Evolutionary conservation across 345 rosid genomes (phyloP), one percentile per base, ranked within the genome.

Genomic region (Boechera divaricarpa): DNA sequence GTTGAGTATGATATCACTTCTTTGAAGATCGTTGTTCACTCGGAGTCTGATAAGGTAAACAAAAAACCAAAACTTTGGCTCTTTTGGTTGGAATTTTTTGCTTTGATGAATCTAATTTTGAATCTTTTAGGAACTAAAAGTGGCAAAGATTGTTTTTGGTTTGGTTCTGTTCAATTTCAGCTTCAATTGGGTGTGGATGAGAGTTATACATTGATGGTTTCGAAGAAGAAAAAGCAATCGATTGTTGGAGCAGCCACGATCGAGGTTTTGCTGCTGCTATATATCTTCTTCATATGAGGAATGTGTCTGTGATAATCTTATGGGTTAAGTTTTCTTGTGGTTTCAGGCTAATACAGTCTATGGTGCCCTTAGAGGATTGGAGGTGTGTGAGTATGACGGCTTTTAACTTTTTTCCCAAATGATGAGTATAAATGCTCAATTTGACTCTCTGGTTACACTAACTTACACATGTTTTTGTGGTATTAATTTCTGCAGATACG

Each of bases 291-390:
- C 21, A 5, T 44, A 6, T 64, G 55, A 45, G 5, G 39, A n/a
- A 29, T 64, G 36, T 29, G 39, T 29, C 1, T 63, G 12, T 7
- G 26, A 29, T 45, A n/a, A 45, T 13, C 38, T 63, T 28, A 28
- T 63, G 18, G 9, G 51, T 26, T 41, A 12, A n/a, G 11, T 10
- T 15, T 15, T 56, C 24, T 79, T 63, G 75, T 51, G 53, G 77
- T 74, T 80, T 84, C 87, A 91, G 98, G 97, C 96, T 60, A 91
- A 87, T 76, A 91, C 97, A 42, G 82, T 91, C 2, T 89, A 83
- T 85, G 98, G 98, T 68, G 98, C 98, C 6, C 80, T 93, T 77
- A 84, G 97, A 58, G 98, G 96, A 41, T 82, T 93, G 77, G 98
- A 95, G 99, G 99, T 95, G 75, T 55, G 83, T 72, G 35, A 68